Percentiles rank a stretch among this genome's conserved stretches.
Conservation (phyloP, 2,329 filamentous ascomycete species). For the Clonostachys rosea region DNA sequence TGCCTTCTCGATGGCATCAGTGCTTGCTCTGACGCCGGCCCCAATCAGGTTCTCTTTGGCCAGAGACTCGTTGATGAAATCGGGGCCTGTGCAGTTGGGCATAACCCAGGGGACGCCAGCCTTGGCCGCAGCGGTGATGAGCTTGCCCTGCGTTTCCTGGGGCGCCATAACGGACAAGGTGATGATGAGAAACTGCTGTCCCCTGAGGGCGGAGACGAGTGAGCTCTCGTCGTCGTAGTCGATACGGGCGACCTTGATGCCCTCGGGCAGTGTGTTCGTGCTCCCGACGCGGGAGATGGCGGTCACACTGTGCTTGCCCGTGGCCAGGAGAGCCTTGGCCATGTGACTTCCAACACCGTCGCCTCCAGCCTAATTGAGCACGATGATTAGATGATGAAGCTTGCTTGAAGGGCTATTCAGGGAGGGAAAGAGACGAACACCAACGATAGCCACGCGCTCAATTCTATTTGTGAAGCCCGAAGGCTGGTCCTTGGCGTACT, state of each 20-base stretch:
- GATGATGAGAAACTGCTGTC: conserved; percentile 51
- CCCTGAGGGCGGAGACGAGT: conserved; percentile 41
- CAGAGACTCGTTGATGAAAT: conserved; percentile 18
- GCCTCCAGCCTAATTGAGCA: conserved; percentile 29
- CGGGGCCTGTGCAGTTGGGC: conserved; percentile 37
- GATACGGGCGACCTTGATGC: conserved; percentile 31
- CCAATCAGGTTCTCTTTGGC: conserved; percentile 18
- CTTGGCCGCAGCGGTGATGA: conserved; percentile 43
- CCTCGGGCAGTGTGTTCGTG: conserved; percentile 30
- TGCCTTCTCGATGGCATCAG: conserved; percentile 30
- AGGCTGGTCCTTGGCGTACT: too few species aligned
- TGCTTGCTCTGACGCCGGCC: conserved; percentile 1
- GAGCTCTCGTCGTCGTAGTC: conserved; percentile 35
- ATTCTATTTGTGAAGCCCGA: background rate
- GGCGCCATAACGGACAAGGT: conserved; percentile 35
- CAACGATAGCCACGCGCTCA: conserved; percentile 2
- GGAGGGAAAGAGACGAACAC: background rate
- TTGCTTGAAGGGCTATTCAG: background rate
- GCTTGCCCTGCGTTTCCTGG: conserved; percentile 32
- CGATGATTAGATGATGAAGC: background rate
- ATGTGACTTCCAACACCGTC: conserved; percentile 28
- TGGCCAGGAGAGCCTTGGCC: conserved; percentile 31
- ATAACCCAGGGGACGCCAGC: conserved; percentile 46
- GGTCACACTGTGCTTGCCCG: conserved; percentile 44
- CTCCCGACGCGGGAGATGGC: conserved; percentile 41